These are phyloP conservation scores for Aspergillus carlsbadensis DNA, from an alignment of 495 filamentous ascomycete species.

Conservation along the genomic window DNA sequence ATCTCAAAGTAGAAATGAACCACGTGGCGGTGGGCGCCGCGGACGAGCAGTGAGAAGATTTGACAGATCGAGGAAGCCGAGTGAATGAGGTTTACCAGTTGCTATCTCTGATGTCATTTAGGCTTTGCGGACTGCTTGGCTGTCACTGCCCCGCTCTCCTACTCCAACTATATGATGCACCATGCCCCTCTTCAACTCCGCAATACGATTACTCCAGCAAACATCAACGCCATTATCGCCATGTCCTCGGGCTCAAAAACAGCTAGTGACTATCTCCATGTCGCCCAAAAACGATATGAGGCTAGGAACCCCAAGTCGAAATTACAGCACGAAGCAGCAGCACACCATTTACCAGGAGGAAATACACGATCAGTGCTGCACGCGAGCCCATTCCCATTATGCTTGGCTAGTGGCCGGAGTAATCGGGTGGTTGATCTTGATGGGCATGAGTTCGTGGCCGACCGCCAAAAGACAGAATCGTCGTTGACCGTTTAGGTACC, in stretches of 20 bases:
- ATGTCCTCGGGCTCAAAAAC: background rate
- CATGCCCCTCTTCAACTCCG: too few species aligned
- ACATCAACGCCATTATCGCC: background rate
- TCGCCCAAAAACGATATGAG: background rate
- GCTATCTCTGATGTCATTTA: too few species aligned
- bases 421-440: constrained; percentile 28
- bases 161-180: too few species aligned
- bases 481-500: constrained; percentile 24
- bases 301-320: constrained; percentile 3
- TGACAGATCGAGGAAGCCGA: too few species aligned
- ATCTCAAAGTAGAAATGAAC: too few species aligned
- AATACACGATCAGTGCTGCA: constrained; percentile 61
- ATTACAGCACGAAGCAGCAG: background rate
- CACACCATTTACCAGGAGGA: constrained; percentile 50
- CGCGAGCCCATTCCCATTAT: constrained; percentile 55
- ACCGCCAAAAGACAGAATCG: constrained; percentile 16
- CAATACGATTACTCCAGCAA: too few species aligned
- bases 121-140: too few species aligned
- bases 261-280: background rate
- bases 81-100: too few species aligned
- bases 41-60: too few species aligned
- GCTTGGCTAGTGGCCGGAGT: constrained; percentile 38
- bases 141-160: too few species aligned
- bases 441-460: constrained; percentile 27
- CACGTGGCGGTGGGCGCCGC: too few species aligned